Base-by-base conservation (phyloP, 176 grass and related monocot genomes). In the Aegilops longissima region DNA sequence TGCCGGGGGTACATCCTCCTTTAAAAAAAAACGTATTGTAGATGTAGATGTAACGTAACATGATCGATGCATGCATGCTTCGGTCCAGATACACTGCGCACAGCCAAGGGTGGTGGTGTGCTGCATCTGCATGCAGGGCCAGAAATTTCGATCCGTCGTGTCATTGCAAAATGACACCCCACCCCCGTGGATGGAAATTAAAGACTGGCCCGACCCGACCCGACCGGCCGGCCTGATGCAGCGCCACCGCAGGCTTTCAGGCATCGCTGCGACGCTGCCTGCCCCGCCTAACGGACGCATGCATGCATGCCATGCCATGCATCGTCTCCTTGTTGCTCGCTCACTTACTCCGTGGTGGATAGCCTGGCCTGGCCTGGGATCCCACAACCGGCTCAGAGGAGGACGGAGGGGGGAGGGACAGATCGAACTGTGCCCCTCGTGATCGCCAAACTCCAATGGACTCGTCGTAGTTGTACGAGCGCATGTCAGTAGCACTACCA, bases 351-450 rank as follows among this genome's bases (percentile, higher is more conserved):
- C 10, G 54, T n/a, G 24, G 51, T 82, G 12, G 23, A 65, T 25
- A 74, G 71, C 21, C 52, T 54, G 51, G 49, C 49, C 49, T 51
- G 25, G 78, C 33, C 80, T 77, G 83, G 76, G 73, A 87, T 87
- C 83, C 70, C 80, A 62, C 80, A 77, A 72, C 78, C 39, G 85
- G 61, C 25, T 56, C 62, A 77, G 86, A 56, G 71, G 40, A 74
- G 40, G 67, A 12, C 14, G 76, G 73, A 76, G 20, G 56, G 33
- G 34, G 64, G 86, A 65, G 66, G 42, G 77, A 79, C 79, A 93
- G 72, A 85, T 84, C 67, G 85, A 82, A 93, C 88, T 90, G 86
- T 88, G 86, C 71, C 83, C 93, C 96, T 98, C 93, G 96, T 98
- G 96, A 98, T 96, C 89, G 96, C 70, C 61, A 81, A 91, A 90